Conservation (phyloP, 2,329 filamentous ascomycete species). For the Remersonia thermophila region DNA sequence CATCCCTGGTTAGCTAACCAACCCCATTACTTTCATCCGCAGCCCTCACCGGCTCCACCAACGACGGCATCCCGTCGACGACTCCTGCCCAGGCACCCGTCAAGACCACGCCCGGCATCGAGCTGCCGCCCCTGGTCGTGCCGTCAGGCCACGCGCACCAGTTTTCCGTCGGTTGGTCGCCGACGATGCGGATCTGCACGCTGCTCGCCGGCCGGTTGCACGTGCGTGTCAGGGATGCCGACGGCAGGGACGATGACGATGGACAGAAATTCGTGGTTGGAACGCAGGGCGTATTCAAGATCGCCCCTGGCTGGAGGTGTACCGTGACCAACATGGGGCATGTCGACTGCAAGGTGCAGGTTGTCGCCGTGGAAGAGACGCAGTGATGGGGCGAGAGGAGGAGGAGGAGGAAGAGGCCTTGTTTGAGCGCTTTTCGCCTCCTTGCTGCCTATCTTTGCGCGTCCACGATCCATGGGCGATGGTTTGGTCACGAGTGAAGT, state of each 20-base stretch:
- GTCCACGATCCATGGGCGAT: too few species aligned
- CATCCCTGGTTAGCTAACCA: too few species aligned
- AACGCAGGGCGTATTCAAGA: constrained; percentile 31
- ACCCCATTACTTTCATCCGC: too few species aligned
- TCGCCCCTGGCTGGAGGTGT: constrained; percentile 27
- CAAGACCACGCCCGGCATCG: neutral
- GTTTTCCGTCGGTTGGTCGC: constrained; percentile 4
- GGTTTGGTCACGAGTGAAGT: too few species aligned
- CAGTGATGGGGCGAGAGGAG: too few species aligned
- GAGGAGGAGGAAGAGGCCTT: too few species aligned
- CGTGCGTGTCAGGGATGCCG: constrained; percentile 8
- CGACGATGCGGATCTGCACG: constrained; percentile 10
- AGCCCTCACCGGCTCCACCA: too few species aligned
- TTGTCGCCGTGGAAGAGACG: constrained; percentile 18
- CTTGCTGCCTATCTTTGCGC: too few species aligned
- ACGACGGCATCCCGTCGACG: too few species aligned
- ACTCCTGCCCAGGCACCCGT: too few species aligned
- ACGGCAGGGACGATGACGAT: constrained; percentile 10
- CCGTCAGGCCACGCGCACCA: constrained; percentile 7
- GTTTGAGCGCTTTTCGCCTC: too few species aligned
- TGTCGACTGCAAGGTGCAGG: constrained; percentile 30
- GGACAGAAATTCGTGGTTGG: constrained; percentile 30
- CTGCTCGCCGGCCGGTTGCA: constrained; percentile 10
- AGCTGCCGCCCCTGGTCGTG: constrained; percentile 5
- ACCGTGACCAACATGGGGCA: constrained; percentile 32